Conservation (phyloP, 306 rosid species). For the Luffa acutangula region DNA sequence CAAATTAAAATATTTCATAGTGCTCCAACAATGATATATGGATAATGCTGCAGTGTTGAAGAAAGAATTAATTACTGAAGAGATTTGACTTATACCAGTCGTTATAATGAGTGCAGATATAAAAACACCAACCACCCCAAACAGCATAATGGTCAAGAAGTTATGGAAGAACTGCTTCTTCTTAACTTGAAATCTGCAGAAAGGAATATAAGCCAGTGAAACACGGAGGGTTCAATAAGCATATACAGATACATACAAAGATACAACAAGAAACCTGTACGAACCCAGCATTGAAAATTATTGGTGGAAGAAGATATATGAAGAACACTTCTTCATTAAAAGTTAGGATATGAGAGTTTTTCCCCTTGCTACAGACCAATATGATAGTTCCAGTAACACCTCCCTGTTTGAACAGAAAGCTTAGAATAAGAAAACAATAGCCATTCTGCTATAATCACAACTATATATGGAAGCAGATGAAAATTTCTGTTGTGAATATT, state of each 20-base stretch:
- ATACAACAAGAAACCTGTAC: background rate
- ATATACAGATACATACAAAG: conserved; percentile 5
- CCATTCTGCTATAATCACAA: background rate
- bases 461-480: background rate
- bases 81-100: conserved; percentile 26
- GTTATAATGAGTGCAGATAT: conserved; percentile 55
- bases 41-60: background rate
- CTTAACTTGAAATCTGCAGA: conserved; percentile 85
- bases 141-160: conserved; percentile 75
- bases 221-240: background rate
- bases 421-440: background rate
- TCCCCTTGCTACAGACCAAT: conserved; percentile 52
- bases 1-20: background rate
- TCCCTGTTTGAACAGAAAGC: conserved; percentile 36
- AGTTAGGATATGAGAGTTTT: conserved; percentile 63
- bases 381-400: conserved; percentile 44
- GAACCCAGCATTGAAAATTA: conserved; percentile 95
- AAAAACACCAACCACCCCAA: conserved; percentile 79
- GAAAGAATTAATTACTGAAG: background rate
- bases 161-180: conserved; percentile 86
- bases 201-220: conserved; percentile 2
- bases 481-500: background rate
- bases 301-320: conserved; percentile 93
- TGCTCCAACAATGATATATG: background rate
- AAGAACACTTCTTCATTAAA: conserved; percentile 81